Conservation (phyloP, 202 grass and related monocot genomes). For the Digitaria exilis region DNA sequence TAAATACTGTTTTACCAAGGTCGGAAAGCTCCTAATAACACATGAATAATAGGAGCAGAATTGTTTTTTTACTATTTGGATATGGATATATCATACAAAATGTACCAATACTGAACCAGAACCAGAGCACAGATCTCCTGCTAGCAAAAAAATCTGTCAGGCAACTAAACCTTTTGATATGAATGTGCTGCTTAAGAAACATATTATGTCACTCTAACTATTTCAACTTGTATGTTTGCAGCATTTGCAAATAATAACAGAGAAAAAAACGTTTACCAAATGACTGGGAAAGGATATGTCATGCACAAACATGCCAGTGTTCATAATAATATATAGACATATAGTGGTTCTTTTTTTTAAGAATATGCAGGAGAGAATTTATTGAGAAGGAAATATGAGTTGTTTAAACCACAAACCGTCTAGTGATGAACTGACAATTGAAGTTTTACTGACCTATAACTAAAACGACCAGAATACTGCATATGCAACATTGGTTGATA, state of each 20-base stretch:
- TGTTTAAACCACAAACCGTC: not conserved
- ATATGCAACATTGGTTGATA: slow-evolving; percentile 5
- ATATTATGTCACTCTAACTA: not conserved
- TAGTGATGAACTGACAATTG: not conserved
- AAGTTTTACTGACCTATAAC: not conserved
- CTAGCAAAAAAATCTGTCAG: not conserved
- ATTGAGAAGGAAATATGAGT: not conserved
- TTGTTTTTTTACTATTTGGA: slow-evolving; percentile 4
- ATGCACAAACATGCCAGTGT: slow-evolving; percentile 10
- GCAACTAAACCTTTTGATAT: slow-evolving; percentile 7
- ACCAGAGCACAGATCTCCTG: not conserved
- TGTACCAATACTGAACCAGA: not conserved
- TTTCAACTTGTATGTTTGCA: not conserved
- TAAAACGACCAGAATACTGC: not conserved
- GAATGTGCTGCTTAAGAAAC: not conserved
- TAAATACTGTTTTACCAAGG: not conserved
- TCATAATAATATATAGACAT: slow-evolving; percentile 2
- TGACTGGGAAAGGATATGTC: not conserved
- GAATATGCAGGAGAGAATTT: not conserved
- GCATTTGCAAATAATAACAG: not conserved
- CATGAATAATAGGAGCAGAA: not conserved
- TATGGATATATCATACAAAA: not conserved
- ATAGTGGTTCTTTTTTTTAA: not conserved
- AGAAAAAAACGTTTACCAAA: not conserved
- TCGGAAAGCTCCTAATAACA: not conserved